Evolutionary conservation across 345 rosid genomes (phyloP), one percentile per base, ranked within the genome.

Genomic region (Geranium brycei): DNA sequence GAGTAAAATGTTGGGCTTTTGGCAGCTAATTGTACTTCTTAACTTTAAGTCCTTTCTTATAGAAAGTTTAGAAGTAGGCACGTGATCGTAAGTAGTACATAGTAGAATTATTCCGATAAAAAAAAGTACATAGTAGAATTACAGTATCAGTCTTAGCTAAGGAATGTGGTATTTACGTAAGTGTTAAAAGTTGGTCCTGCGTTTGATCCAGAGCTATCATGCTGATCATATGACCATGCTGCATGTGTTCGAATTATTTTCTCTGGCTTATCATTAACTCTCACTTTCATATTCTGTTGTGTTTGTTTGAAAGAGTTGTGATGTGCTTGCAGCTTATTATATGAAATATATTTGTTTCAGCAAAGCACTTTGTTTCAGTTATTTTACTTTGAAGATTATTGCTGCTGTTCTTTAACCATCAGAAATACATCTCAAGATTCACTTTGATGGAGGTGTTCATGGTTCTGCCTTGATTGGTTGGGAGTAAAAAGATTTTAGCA

Each of bases 341-440:
- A 17, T 19, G 6, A 23, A 19, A 56, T 17, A n/a, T n/a, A 58
- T 63, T 7, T 63, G n/a, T 40, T 60, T 23, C 28, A 23, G 28
- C 28, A 23, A 23, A 0, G 28, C 32, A 58, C 55, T 41, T 58
- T 65, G 51, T 59, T 59, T 74, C 40, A 59, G 32, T 59, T 41
- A 17, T 56, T 19, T 32, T 71, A 61, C 57, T 72, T 35, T 62
- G 75, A 17, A 61, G 51, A 51, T 67, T 60, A 61, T 61, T 69
- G 55, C 69, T 73, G 73, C 65, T 63, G 62, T 80, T 81, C 91
- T 85, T 83, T 85, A 72, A 83, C 95, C 66, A 68, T 65, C 83
- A 76, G 87, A 83, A 72, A 79, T 77, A 74, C 75, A 71, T 80
- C 64, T 23, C 65, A 60, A 82, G 79, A 71, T 72, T 58, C 77